Base-by-base conservation (phyloP, 2,329 filamentous ascomycete genomes). In the Tolypocladium tundrense region DNA sequence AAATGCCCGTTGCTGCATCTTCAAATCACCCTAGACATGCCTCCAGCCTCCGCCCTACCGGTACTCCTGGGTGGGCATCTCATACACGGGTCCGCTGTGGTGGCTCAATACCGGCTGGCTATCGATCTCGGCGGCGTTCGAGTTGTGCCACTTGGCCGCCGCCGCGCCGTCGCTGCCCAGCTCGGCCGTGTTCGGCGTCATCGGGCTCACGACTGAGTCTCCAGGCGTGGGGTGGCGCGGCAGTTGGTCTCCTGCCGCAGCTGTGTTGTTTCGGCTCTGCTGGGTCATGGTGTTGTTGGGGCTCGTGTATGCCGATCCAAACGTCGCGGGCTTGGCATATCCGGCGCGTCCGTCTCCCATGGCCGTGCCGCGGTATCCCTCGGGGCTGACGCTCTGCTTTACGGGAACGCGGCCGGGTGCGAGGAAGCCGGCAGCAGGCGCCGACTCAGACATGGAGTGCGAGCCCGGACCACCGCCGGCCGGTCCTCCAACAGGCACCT, bases 61-160 rank as follows among this genome's bases (percentile, higher is more conserved):
- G 61, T 74, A 76, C 37, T 58, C 61, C 61, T 75, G 68, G 14
- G 70, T 63, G 3, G 74, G 71, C 75, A 77, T 77, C 67, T 77
- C 75, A 58, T 73, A 77, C 6, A 77, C 72, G 1, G 71, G 70
- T 1, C 69, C 71, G 42, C 62, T 72, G 61, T 67, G 69, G 61
- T 64, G 70, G 62, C 56, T 64, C 62, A 68, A 61, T 6, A 73
- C 66, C 37, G 70, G 64, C 50, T 70, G 65, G 53, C 72, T 66
- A 57, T 75, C 73, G 59, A 75, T 74, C 66, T 76, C 73, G 4
- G 72, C 65, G 4, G 73, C 73, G 50, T 69, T 63, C 16, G 68
- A 62, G 58, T 69, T 68, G 57, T 71, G 66, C 71, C 72, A 75
- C 56, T 66, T 68, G 39, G 66, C 63, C 8, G 68, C 67, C 9